Percentiles rank a stretch among this genome's conserved stretches.
Conservation (phyloP, 1,139 yeast species). For the Blastobotrys arbuscula region DNA sequence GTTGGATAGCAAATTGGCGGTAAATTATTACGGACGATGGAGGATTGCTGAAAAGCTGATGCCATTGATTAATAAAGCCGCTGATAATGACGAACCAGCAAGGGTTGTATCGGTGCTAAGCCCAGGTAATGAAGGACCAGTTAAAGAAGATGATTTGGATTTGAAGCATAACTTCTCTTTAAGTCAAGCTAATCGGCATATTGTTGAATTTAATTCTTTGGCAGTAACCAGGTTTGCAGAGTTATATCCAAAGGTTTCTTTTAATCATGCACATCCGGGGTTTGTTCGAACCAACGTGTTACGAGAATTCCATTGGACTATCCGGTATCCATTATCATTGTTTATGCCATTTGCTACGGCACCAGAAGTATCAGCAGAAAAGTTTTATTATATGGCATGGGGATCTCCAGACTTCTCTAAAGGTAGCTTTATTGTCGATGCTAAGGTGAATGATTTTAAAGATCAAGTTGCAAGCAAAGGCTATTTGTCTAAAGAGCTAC, state of each 20-base stretch:
- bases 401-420: constrained; percentile 21
- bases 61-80: constrained; percentile 26
- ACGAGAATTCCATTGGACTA: constrained; percentile 25
- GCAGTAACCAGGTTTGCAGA: constrained; percentile 24
- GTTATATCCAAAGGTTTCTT: constrained; percentile 26
- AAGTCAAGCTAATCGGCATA: constrained; percentile 15
- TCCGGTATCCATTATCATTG: constrained; percentile 15
- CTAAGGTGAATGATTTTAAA: constrained; percentile 16
- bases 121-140: constrained; percentile 25
- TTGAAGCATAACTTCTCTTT: constrained; percentile 22
- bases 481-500: constrained; percentile 20
- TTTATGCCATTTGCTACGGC: constrained; percentile 5
- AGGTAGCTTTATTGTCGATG: constrained; percentile 23
- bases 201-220: constrained; percentile 22
- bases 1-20: constrained; percentile 25
- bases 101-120: constrained; percentile 29
- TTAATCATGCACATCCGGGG: constrained; percentile 31
- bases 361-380: constrained; percentile 23
- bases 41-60: constrained; percentile 22
- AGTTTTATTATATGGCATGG: constrained; percentile 23
- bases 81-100: constrained; percentile 24
- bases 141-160: constrained; percentile 27
- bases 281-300: constrained; percentile 24
- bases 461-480: constrained; percentile 16
- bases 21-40: constrained; percentile 31